Evolutionary conservation across 345 rosid genomes (phyloP).

Genomic region (Gossypium stocksii): DNA sequence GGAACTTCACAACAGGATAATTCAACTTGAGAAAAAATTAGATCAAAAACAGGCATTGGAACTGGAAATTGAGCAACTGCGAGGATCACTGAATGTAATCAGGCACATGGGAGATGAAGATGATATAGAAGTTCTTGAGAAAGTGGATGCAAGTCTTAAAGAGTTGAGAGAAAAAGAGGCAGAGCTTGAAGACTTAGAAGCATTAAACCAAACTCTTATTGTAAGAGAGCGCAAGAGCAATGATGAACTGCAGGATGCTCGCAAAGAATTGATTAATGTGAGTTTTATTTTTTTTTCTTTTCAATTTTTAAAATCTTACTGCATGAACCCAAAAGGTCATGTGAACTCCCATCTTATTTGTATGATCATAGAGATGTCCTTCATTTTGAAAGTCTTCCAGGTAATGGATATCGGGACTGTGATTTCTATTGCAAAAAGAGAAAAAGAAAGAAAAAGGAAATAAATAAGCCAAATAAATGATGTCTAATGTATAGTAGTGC

Average conservation of each 20-base stretch:
- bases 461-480: background rate
- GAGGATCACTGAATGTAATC: slow-evolving; percentile 60
- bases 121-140: slow-evolving; percentile 59
- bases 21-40: slow-evolving; percentile 65
- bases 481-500: background rate
- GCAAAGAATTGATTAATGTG: slow-evolving; percentile 75
- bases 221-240: slow-evolving; percentile 80
- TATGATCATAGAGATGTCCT: background rate
- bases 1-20: slow-evolving; percentile 57
- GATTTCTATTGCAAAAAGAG: background rate
- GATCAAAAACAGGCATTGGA: slow-evolving; percentile 82
- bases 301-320: background rate
- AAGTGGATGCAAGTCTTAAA: slow-evolving; percentile 52
- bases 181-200: slow-evolving; percentile 62
- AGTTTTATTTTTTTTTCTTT: slow-evolving; percentile 21
- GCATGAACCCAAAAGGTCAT: background rate
- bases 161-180: slow-evolving; percentile 82
- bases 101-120: slow-evolving; percentile 64
- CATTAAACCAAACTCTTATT: slow-evolving; percentile 73
- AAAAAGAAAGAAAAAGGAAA: background rate
- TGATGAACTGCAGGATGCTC: slow-evolving; percentile 90
- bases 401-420: background rate
- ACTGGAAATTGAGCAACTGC: slow-evolving; percentile 71
- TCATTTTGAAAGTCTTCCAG: background rate
- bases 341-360: background rate